A percentile compares a stretch with the other conserved stretches of the same genome.
phyloP scores from a whole-genome alignment of 2,329 filamentous ascomycete species.

The Lanzia echinophila region DNA sequence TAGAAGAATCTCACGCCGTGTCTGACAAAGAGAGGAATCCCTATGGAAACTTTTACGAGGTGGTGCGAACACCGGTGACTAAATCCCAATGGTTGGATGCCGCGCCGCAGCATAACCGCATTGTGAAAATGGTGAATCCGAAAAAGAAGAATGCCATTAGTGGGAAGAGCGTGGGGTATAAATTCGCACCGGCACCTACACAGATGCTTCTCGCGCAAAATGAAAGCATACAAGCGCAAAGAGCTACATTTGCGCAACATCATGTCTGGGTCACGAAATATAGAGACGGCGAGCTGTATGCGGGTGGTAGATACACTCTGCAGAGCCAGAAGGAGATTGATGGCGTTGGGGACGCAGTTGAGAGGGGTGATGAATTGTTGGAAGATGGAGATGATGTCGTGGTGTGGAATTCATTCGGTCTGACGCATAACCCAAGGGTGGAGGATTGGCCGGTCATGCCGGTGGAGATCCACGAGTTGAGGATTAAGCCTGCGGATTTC shows the following conservation, averaged over 20 bases:
- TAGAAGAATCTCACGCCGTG: constrained; percentile 47
- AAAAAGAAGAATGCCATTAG: constrained; percentile 74
- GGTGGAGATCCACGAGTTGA: constrained; percentile 69
- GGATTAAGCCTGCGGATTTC: constrained; percentile 44
- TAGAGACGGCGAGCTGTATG: constrained; percentile 41
- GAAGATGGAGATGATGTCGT: constrained; percentile 76
- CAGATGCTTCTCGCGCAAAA: constrained; percentile 74
- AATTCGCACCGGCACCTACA: constrained; percentile 79
- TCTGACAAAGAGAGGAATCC: constrained; percentile 42
- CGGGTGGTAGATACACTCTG: constrained; percentile 30
- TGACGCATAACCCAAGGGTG: constrained; percentile 81
- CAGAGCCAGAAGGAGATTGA: constrained; percentile 26
- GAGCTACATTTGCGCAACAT: constrained; percentile 80
- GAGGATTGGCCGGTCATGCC: constrained; percentile 87
- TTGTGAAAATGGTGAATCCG: constrained; percentile 84
- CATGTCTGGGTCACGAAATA: constrained; percentile 85
- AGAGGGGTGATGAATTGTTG: constrained; percentile 70
- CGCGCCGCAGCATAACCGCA: constrained; percentile 46
- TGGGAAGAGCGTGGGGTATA: constrained; percentile 77
- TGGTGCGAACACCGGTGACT: constrained; percentile 38
- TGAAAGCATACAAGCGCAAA: constrained; percentile 79
- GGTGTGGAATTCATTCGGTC: constrained; percentile 86
- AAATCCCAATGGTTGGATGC: constrained; percentile 39
- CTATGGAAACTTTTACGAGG: constrained; percentile 44
- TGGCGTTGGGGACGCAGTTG: constrained; percentile 57